Conservation (phyloP, 2,329 filamentous ascomycete genomes). For the Ophiosphaerella herpotricha region DNA sequence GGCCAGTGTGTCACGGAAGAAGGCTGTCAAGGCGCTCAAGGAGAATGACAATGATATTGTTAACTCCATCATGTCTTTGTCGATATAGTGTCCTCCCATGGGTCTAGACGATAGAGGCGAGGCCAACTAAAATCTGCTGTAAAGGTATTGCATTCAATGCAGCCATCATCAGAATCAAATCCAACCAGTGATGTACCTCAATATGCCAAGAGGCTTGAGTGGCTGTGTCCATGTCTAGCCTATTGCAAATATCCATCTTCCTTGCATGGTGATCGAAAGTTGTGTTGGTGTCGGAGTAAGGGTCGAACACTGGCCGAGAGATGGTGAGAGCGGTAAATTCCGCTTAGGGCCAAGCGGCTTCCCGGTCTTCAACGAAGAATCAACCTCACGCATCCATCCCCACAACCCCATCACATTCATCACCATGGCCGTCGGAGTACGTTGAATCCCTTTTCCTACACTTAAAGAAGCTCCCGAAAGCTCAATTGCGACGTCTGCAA, state of each 20-base stretch:
- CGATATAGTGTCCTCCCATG: conserved; percentile 50
- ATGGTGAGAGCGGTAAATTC: no score
- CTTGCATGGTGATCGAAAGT: no score
- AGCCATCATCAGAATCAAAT: no score
- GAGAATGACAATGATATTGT: conserved; percentile 99
- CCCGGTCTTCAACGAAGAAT: conserved; percentile 26
- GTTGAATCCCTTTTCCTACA: conserved; percentile 26
- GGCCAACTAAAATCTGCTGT: conserved; percentile 4
- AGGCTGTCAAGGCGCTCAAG: conserved; percentile 97
- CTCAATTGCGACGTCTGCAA: conserved; percentile 40
- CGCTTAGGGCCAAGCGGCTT: not conserved
- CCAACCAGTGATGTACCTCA: no score
- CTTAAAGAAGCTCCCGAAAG: conserved; percentile 25
- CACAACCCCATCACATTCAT: conserved; percentile 45
- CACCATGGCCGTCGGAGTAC: conserved; percentile 52
- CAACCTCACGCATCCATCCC: conserved; percentile 51
- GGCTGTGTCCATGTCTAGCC: no score
- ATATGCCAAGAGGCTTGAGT: no score
- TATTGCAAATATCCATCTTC: no score
- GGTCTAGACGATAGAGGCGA: conserved; percentile 16
- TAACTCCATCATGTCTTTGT: conserved; percentile 99
- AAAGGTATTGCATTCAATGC: no score
- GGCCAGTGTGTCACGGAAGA: conserved; percentile 94
- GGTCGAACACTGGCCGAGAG: no score
- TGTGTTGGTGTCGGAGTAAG: no score